Base-by-base conservation (phyloP, 208 protist genomes). In the Angomonas desouzai region DNA sequence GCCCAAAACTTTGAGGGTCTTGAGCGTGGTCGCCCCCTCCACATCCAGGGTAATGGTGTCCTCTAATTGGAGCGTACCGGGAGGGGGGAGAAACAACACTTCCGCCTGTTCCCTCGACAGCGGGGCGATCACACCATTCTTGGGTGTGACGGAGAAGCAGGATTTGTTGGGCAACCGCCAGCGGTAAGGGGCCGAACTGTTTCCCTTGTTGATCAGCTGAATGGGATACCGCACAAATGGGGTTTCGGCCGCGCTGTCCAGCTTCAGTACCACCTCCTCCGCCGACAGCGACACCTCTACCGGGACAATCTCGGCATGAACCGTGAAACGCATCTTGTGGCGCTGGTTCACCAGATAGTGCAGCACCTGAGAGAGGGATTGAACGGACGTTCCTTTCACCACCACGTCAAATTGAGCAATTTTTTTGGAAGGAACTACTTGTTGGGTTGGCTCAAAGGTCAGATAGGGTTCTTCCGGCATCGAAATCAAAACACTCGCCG, bases 391-490 rank as follows among this genome's bases (percentile, higher is more conserved):
- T 47, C 79, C 89, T 64, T 66, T 65, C 60, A 98, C 85, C 40
- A 68, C 66, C 40, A 98, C 81, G 62, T 98, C 93, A 66, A 97
- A 98, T 40, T 91, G 89, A 25, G 93, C 94, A 47, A 89, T 93
- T 30, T 80, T 85, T 48, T 79, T 74, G 9, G 94, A 59, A 20
- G 96, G 96, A 34, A 98, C 81, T 18, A 98, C 92, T 68, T 98
- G 93, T 22, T 78, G 75, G n/a, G 47, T 49, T 3, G 93, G 88
- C 27, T 74, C 65, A 74, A 88, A 84, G 20, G 60, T 55, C 25
- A 85, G 73, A 66, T 84, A 87, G 28, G 63, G 68, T 51, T 87
- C 92, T 29, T 92, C 87, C 20, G 90, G 77, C 69, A 98, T 86
- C 20, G 64, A 67, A 0, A 90, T 91, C 33, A 91, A 65, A 20